Conservation (phyloP, 805 yeast species). For the Candida koratica region DNA sequence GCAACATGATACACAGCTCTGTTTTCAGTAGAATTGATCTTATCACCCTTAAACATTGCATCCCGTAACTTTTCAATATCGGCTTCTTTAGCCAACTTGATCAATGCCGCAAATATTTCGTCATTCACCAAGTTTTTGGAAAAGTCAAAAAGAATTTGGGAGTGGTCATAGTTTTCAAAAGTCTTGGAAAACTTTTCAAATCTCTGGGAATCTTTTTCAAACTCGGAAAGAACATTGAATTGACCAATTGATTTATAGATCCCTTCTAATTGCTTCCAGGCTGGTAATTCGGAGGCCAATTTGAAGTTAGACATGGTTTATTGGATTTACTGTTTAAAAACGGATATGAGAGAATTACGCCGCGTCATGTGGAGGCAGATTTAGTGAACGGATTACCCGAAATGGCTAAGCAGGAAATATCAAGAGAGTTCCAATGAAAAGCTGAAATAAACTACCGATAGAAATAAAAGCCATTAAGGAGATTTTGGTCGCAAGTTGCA, state of each 20-base stretch:
- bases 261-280: constrained; percentile 76
- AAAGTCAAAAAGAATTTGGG: constrained; percentile 89
- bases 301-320: constrained; percentile 12
- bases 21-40: constrained; percentile 93
- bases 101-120: constrained; percentile 62
- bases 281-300: constrained; percentile 63
- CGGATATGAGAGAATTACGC: neutral
- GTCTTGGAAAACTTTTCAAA: constrained; percentile 72
- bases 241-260: constrained; percentile 69
- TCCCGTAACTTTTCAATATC: constrained; percentile 83
- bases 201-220: constrained; percentile 68
- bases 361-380: no score
- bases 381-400: no score
- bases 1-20: constrained; percentile 98
- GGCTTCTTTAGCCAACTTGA: constrained; percentile 86
- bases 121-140: constrained; percentile 92
- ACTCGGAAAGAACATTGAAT: constrained; percentile 74
- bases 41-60: constrained; percentile 86
- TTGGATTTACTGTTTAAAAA: neutral
- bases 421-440: no score
- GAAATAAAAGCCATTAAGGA: no score
- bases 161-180: constrained; percentile 80
- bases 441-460: no score
- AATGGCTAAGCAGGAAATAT: no score
- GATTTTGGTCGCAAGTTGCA: no score